A percentile compares a stretch with the other conserved stretches of the same genome.
Evolutionary conservation across 1,139 yeast species (phyloP).

Genomic region (Scheffersomyces titani): DNA sequence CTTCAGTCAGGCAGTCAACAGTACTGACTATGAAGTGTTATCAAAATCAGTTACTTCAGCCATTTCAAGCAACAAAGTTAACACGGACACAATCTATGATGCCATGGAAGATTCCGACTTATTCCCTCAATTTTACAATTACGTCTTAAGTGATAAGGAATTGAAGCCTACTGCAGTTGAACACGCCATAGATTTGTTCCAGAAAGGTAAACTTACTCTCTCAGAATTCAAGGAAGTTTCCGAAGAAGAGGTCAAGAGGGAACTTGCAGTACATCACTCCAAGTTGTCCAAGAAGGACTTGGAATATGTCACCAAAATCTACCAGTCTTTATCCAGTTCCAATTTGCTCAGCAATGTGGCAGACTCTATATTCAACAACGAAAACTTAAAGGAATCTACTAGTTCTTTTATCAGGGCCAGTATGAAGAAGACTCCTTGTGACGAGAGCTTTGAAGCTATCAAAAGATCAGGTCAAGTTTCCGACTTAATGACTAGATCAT

Average conservation of each 20-base stretch:
- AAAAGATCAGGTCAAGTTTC: conserved; percentile 27
- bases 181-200: conserved; percentile 19
- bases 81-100: conserved; percentile 15
- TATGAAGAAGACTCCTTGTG: conserved; percentile 23
- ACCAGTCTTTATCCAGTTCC: conserved; percentile 23
- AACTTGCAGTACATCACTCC: not conserved
- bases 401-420: conserved; percentile 13
- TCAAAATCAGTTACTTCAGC: conserved; percentile 14
- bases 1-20: conserved; percentile 15
- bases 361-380: conserved; percentile 22
- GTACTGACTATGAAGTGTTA: conserved; percentile 14
- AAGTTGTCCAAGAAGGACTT: conserved; percentile 21
- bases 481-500: conserved; percentile 16
- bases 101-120: conserved; percentile 20
- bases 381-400: conserved; percentile 19
- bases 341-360: conserved; percentile 24
- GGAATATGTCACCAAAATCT: conserved; percentile 20
- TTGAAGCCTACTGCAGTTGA: conserved; percentile 17
- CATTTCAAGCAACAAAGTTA: conserved; percentile 19
- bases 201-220: conserved; percentile 14
- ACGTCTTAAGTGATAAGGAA: conserved; percentile 24
- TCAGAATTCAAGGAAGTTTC: not conserved
- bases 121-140: conserved; percentile 20
- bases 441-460: conserved; percentile 21
- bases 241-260: conserved; percentile 2